Evolutionary conservation across 441 rosid genomes (phyloP).

Genomic region (Caryocar brasiliense): DNA sequence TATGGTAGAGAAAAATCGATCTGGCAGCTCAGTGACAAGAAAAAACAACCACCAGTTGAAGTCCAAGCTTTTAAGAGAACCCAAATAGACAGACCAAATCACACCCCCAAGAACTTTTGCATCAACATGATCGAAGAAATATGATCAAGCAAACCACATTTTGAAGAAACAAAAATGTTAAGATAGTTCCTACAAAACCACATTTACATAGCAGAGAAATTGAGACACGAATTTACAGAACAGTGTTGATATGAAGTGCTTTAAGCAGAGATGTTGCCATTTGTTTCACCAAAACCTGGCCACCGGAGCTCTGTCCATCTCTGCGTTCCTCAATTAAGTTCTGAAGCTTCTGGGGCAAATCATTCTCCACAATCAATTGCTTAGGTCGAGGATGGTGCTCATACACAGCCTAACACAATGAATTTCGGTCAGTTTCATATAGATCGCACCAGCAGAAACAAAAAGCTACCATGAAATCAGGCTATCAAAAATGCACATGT

Average conservation of each 20-base stretch:
- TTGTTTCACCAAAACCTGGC: conserved; percentile 93
- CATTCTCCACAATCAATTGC: conserved; percentile 91
- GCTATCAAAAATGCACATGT: too few species aligned
- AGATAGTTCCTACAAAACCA: background rate
- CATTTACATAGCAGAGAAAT: background rate
- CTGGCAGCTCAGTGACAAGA: background rate
- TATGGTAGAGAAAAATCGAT: background rate
- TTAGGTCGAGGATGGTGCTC: conserved; percentile 98
- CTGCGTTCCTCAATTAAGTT: conserved; percentile 90
- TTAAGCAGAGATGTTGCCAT: conserved; percentile 88
- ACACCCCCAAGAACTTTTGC: background rate
- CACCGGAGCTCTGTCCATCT: conserved; percentile 90
- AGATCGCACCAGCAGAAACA: background rate
- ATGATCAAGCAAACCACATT: background rate
- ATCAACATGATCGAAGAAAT: background rate
- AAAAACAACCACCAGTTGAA: background rate
- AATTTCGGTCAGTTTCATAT: too few species aligned
- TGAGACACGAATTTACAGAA: conserved; percentile 11
- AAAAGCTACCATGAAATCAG: background rate
- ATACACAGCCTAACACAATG: conserved; percentile 64
- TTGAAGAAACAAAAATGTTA: background rate
- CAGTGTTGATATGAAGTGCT: conserved; percentile 32
- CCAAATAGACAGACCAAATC: background rate
- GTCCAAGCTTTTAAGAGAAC: background rate
- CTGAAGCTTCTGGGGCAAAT: conserved; percentile 76